Evolutionary conservation across 2,329 filamentous ascomycete genomes (phyloP), one percentile per base, ranked within the genome.

Genomic region (Calonectria hawksworthii): DNA sequence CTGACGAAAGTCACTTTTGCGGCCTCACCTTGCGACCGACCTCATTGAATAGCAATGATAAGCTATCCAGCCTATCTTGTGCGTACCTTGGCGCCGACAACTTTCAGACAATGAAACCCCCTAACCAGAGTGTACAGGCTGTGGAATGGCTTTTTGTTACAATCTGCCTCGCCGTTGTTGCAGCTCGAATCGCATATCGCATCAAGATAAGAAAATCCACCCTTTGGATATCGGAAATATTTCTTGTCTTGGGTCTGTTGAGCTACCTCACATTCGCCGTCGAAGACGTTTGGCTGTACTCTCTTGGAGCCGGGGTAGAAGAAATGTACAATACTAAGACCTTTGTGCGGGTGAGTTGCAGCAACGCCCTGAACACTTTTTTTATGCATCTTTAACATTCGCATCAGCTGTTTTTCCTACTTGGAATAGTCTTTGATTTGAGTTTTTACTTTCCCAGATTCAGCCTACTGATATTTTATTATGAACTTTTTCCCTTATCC

Each of bases 381-480:
- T 26, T 0, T 7, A 4, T 8, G 5, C 4, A 11, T 23, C 18
- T 18, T 28, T 41, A 28, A n/a, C 18, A 44, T 10, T 4, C 2
- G 2, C 18, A 18, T 3, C 11, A 63, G 59, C n/a, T 26, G 5
- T 44, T 41, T 10, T 63, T 23, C 34, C 6, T 63, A 1, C 26
- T 47, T 32, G 59, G 38, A 14, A 30, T 64, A 4, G 18, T 26
- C 21, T 64, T 64, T 14, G 59, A 64, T 16, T n/a, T 64, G 34
- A 26, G 59, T 16, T 64, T 64, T 26, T 47, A 47, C 47, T 64
- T 64, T 3, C 59, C 59, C 8, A 36, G 44, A 23, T 52, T 68
- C 18, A 30, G 66, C 4, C 26, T 41, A 4, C 16, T 68, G 3
- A 28, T 68, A 11, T 68, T 68, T 16, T 54, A 68, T 4, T 14